Base-by-base conservation (phyloP, 1,284 basidiomycete genomes). In the Kalmanozyma brasiliensis region DNA sequence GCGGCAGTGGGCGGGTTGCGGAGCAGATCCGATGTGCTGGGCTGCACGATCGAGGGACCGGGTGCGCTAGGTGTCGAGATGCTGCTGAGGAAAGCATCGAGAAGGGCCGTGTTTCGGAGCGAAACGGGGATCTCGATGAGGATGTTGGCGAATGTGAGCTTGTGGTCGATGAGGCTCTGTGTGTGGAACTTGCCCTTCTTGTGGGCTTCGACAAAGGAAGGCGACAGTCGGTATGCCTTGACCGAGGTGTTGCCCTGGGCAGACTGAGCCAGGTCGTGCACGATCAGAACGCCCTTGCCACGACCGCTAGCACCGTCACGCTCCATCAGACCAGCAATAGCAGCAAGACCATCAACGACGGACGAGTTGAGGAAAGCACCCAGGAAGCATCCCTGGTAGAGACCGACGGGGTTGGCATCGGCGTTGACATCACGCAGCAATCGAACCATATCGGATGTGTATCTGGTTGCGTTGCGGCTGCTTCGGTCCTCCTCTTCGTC, bases 361-460 rank as follows among this genome's bases (percentile, higher is more conserved):
- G 96, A 84, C n/a, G 88, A 88, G 91, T 84, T 92, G 32, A 82
- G 59, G 66, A 80, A 78, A 42, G 74, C 63, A 40, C 80, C 80
- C 10, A 82, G 90, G 84, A 95, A 97, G n/a, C 93, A 93, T 35
- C 93, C 93, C 83, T 96, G 93, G 86, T 99, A 99, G 84, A 97
- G 93, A 40, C 96, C 96, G 56, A 98, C 92, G 44, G 96, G 88
- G 75, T 91, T 93, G 82, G 95, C 94, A 80, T 97, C 94, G 52
- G 91, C 89, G 82, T 93, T 91, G 61, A 98, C 93, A 82, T 97
- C 92, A 78, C 91, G 90, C 79, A 95, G 85, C 36, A 92, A 89
- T 51, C 90, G 88, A 45, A 95, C 85, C 91, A 95, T 93, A 57
- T 90, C 87, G 30, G 87, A 85, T 80, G 94, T 92, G 83, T 94